Evolutionary conservation across 2,329 filamentous ascomycete genomes (phyloP), one percentile per base, ranked within the genome.

Genomic region (Fusarium anthophilum): DNA sequence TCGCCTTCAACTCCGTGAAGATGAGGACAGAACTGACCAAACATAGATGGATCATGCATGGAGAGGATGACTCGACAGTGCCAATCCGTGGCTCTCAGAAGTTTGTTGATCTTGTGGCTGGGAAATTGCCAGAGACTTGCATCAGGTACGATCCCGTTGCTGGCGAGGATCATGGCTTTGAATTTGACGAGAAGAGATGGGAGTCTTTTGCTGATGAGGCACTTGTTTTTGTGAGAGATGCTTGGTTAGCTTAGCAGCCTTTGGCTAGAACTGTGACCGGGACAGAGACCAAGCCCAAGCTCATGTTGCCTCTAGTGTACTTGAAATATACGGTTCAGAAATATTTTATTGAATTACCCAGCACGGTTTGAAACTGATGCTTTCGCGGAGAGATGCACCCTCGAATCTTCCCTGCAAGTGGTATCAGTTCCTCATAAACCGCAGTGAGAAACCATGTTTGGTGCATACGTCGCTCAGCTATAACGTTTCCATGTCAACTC

Each of bases 101-200:
- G 6, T 75, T 78, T 11, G 60, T 63, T 8, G 37, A 70, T 5
- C 26, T 75, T 1, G 24, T 76, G 1, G 30, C 45, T 2, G 35
- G 73, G 37, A 64, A 37, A 6, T 32, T 70, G 2, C 74, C 77
- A 0, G 30, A 72, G 28, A 72, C 64, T 1, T 28, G 4, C 6
- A 14, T 79, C 10, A 30, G 77, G 22, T 73, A 65, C 14, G 77
- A 79, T 17, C 26, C 69, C 0, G 69, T 70, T 5, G 56, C 63
- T 18, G 74, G 74, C 0, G 48, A 75, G 18, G 77, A 78, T 13
- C 77, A 79, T n/a, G 77, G 56, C 2, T 79, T 78, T 41, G 75
- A 79, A 11, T 66, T 70, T 24, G 59, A 73, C 12, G 63, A 69
- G 38, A 65, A 44, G 8, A 70, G 24, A 7, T 78, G 77, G 77